Conservation (phyloP, 2,329 filamentous ascomycete species). For the Penicillium nordicum region DNA sequence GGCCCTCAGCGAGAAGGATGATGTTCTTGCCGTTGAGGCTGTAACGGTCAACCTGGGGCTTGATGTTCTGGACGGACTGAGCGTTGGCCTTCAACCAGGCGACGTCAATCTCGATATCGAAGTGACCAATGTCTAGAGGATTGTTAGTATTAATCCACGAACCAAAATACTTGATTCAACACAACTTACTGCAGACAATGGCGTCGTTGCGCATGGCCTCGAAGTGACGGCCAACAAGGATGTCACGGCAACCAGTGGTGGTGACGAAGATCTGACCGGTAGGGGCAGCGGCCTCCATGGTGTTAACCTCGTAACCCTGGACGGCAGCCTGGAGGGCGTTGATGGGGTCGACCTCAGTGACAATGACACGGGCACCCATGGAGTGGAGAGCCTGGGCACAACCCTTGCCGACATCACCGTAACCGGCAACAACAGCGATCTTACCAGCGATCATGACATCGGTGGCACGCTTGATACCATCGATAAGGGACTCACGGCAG, state of each 20-base stretch:
- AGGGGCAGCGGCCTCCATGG: conserved; percentile 93
- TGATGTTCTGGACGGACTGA: conserved; percentile 93
- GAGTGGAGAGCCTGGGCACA: conserved; percentile 92
- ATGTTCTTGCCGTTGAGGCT: conserved; percentile 94
- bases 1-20: conserved; percentile 96
- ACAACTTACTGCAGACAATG: conserved; percentile 76
- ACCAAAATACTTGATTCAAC: too few relatives aligned
- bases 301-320: conserved; percentile 92
- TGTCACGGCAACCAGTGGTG: conserved; percentile 98
- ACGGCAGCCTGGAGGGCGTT: conserved; percentile 99
- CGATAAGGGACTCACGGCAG: conserved; percentile 96
- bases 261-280: conserved; percentile 97
- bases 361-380: conserved; percentile 94
- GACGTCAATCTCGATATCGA: conserved; percentile 99
- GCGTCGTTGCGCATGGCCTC: conserved; percentile 94
- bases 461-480: conserved; percentile 99
- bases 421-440: conserved; percentile 95
- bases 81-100: conserved; percentile 99
- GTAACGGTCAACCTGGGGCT: conserved; percentile 99
- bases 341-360: conserved; percentile 98
- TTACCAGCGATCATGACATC: conserved; percentile 99
- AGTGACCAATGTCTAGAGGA: conserved; percentile 80
- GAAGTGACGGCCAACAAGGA: conserved; percentile 88
- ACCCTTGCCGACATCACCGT: conserved; percentile 98
- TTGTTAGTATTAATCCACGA: background rate